Evolutionary conservation across 352 stramenopile genomes (phyloP).

Genomic region (Phytophthora rubi): DNA sequence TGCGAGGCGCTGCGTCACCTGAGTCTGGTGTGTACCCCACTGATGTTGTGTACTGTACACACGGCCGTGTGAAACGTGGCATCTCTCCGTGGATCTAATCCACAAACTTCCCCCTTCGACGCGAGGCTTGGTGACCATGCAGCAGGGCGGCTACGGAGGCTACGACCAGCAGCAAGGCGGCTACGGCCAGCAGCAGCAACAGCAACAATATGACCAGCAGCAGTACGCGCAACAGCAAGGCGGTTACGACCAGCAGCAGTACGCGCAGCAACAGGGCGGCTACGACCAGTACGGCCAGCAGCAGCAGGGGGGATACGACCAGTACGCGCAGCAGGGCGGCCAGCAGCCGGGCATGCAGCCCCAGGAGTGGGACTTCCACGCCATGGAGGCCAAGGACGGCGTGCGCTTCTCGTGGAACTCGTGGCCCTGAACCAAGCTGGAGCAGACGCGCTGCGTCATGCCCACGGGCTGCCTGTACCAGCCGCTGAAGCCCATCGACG

Average conservation of each 20-base stretch:
- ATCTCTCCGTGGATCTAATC: conserved; percentile 20
- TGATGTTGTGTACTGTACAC: neutral
- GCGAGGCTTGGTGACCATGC: conserved; percentile 40
- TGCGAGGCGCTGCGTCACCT: neutral
- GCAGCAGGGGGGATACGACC: conserved; percentile 51
- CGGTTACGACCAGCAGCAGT: conserved; percentile 55
- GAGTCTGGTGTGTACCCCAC: conserved; percentile 14
- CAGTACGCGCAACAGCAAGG: conserved; percentile 45
- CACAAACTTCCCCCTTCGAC: conserved; percentile 10
- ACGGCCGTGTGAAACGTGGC: conserved; percentile 21
- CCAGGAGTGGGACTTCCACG: conserved; percentile 89
- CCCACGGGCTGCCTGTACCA: conserved; percentile 95
- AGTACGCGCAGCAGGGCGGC: conserved; percentile 57
- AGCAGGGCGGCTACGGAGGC: conserved; percentile 52
- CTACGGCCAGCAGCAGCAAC: conserved; percentile 39
- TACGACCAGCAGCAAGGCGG: conserved; percentile 54
- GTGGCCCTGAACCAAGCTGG: conserved; percentile 97
- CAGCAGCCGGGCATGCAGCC: conserved; percentile 70
- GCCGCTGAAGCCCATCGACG: conserved; percentile 97
- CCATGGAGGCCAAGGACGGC: conserved; percentile 90
- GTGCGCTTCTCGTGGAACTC: conserved; percentile 99
- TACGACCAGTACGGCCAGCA: conserved; percentile 46
- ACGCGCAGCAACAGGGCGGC: conserved; percentile 36
- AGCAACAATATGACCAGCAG: conserved; percentile 43
- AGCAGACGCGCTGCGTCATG: conserved; percentile 98